Conservation (phyloP, 2,329 filamentous ascomycete genomes). For the Stachybotrys chlorohalonatus region DNA sequence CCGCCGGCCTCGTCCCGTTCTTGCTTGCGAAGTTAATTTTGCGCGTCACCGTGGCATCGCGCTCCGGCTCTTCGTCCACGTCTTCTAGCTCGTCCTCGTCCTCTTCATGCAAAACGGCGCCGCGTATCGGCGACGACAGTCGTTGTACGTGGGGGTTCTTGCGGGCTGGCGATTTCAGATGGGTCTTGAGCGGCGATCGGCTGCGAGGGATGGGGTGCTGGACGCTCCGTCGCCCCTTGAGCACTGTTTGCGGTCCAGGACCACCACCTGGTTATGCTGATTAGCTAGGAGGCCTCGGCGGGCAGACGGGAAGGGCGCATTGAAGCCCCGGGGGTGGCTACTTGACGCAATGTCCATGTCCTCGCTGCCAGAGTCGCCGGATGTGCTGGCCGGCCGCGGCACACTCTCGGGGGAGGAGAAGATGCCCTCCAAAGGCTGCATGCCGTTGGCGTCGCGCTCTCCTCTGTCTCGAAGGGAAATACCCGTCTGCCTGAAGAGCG, state of each 20-base stretch:
- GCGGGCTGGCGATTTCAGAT: constrained; percentile 50
- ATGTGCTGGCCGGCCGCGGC: constrained; percentile 16
- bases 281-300: constrained; percentile 9
- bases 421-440: constrained; percentile 78
- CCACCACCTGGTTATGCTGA: constrained; percentile 32
- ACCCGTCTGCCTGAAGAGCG: constrained; percentile 68
- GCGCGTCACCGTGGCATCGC: not conserved
- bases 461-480: constrained; percentile 70
- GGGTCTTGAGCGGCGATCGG: constrained; percentile 55
- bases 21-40: not conserved
- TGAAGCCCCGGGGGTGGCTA: constrained; percentile 16
- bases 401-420: constrained; percentile 76
- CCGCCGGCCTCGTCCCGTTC: not conserved
- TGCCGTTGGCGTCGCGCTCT: constrained; percentile 79
- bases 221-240: constrained; percentile 41
- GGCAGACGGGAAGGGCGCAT: not conserved
- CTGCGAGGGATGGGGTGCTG: constrained; percentile 38
- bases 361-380: constrained; percentile 25
- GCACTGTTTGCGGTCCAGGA: constrained; percentile 42
- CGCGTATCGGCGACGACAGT: constrained; percentile 37
- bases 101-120: constrained; percentile 22
- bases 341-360: constrained; percentile 46
- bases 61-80: constrained; percentile 2
- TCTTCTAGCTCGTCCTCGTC: constrained; percentile 17
- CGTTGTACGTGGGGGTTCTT: constrained; percentile 49